These are phyloP conservation scores for Salmacisia buchloeana DNA, from an alignment of 1,284 basidiomycete genomes.

Conservation along the genomic window DNA sequence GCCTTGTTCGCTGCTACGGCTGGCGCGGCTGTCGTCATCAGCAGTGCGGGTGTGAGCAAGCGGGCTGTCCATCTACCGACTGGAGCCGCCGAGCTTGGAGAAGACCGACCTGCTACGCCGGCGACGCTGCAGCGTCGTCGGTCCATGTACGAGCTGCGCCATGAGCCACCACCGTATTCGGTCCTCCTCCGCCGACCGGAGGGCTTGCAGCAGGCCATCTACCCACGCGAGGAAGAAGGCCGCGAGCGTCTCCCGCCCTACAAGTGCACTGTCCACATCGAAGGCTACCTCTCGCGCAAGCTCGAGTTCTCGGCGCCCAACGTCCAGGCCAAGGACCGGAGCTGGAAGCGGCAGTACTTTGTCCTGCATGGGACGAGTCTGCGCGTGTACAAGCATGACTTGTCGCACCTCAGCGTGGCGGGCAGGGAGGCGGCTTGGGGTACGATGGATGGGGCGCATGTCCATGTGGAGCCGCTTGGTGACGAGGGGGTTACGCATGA, in stretches of 20 bases:
- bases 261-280: slow-evolving; percentile 76
- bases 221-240: slow-evolving; percentile 59
- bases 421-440: slow-evolving; percentile 34
- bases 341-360: slow-evolving; percentile 82
- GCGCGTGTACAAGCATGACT: slow-evolving; percentile 64
- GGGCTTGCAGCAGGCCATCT: slow-evolving; percentile 17
- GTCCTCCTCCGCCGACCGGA: slow-evolving; percentile 43
- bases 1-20: neutral
- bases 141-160: slow-evolving; percentile 44
- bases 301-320: slow-evolving; percentile 85
- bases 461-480: slow-evolving; percentile 39
- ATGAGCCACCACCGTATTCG: slow-evolving; percentile 39
- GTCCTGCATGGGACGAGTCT: slow-evolving; percentile 88
- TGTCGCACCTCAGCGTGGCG: neutral
- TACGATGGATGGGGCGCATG: slow-evolving; percentile 41
- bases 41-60: too few relatives aligned
- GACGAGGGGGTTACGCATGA: slow-evolving; percentile 29
- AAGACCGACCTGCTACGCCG: neutral
- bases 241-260: slow-evolving; percentile 74
- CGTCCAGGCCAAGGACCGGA: slow-evolving; percentile 78
- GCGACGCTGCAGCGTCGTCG: slow-evolving; percentile 26
- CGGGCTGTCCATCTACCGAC: too few relatives aligned
- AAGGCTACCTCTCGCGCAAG: slow-evolving; percentile 81
- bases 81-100: too few relatives aligned
- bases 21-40: neutral